Evolutionary conservation across 768 basidiomycete genomes (phyloP).

Genomic region (Tylopilus intermedius): DNA sequence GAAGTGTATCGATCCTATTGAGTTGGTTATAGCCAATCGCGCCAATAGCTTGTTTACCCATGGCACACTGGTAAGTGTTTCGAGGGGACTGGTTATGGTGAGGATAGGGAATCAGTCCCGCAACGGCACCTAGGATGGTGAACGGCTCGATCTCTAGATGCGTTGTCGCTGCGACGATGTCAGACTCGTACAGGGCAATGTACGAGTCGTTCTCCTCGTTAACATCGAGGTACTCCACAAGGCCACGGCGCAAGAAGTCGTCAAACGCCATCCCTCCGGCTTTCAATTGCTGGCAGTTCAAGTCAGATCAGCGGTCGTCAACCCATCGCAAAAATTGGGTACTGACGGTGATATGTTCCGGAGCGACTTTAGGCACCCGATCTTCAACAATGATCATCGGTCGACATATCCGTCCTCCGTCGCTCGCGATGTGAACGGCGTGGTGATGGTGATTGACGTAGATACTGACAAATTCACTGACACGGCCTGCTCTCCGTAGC

Average conservation of each 20-base stretch:
- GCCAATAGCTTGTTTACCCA: slow-evolving; percentile 99
- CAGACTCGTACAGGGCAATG: slow-evolving; percentile 89
- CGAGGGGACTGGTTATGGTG: slow-evolving; percentile 99
- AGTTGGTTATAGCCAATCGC: slow-evolving; percentile 98
- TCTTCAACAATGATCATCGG: slow-evolving; percentile 96
- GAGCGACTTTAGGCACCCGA: slow-evolving; percentile 66
- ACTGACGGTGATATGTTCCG: slow-evolving; percentile 72
- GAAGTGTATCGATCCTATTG: slow-evolving; percentile 92
- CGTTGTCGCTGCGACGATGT: slow-evolving; percentile 78
- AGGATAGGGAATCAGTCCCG: slow-evolving; percentile 97
- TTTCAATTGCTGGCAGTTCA: slow-evolving; percentile 62
- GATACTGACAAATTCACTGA: slow-evolving; percentile 95
- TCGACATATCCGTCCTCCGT: slow-evolving; percentile 96
- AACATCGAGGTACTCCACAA: slow-evolving; percentile 97
- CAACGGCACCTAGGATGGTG: slow-evolving; percentile 94
- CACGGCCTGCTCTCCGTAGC: slow-evolving; percentile 82
- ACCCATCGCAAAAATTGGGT: not conserved
- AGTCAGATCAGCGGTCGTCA: slow-evolving; percentile 5
- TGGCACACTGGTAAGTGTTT: slow-evolving; percentile 99
- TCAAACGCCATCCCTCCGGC: slow-evolving; percentile 78
- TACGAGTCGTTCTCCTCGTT: slow-evolving; percentile 99
- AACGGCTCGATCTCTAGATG: slow-evolving; percentile 99
- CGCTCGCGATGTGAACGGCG: slow-evolving; percentile 92
- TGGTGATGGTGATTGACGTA: slow-evolving; percentile 95
- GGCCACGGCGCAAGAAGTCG: slow-evolving; percentile 85